Conservation (phyloP, 345 rosid species). For the Arabis alpina region DNA sequence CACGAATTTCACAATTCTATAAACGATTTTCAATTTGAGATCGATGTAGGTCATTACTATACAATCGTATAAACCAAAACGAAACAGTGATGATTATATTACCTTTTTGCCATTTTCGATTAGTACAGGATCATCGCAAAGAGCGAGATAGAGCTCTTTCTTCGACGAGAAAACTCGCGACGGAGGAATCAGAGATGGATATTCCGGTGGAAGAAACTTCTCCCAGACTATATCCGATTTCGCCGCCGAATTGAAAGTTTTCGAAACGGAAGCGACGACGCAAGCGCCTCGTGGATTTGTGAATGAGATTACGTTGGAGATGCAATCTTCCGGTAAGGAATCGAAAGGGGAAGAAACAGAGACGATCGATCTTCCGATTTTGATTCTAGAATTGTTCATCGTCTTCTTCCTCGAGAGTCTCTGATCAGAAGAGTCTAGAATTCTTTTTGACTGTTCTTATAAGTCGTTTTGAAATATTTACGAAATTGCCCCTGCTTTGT, state of each 20-base stretch:
- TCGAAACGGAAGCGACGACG: constrained; percentile 49
- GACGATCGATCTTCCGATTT: constrained; percentile 1
- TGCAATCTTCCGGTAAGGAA: constrained; percentile 43
- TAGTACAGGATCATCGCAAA: constrained; percentile 49
- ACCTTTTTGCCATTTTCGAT: constrained; percentile 55
- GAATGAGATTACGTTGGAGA: constrained; percentile 49
- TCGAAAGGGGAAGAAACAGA: too few species aligned
- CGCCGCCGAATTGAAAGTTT: constrained; percentile 43
- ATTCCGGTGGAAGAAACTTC: constrained; percentile 54
- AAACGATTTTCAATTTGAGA: too few species aligned
- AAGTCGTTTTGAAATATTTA: too few species aligned
- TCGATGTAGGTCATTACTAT: too few species aligned
- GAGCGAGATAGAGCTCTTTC: constrained; percentile 51
- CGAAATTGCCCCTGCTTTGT: too few species aligned
- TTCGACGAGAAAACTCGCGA: constrained; percentile 35
- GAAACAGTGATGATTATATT: too few species aligned
- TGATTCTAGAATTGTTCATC: neutral
- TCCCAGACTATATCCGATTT: constrained; percentile 57
- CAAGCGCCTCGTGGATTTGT: constrained; percentile 52
- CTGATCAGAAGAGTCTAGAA: too few species aligned
- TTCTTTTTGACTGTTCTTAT: too few species aligned
- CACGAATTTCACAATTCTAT: too few species aligned
- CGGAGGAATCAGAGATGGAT: constrained; percentile 24
- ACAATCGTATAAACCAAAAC: too few species aligned
- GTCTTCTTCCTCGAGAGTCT: too few species aligned